Base-by-base conservation (phyloP, 2,329 filamentous ascomycete species). In the Fusarium pseudonygamai region DNA sequence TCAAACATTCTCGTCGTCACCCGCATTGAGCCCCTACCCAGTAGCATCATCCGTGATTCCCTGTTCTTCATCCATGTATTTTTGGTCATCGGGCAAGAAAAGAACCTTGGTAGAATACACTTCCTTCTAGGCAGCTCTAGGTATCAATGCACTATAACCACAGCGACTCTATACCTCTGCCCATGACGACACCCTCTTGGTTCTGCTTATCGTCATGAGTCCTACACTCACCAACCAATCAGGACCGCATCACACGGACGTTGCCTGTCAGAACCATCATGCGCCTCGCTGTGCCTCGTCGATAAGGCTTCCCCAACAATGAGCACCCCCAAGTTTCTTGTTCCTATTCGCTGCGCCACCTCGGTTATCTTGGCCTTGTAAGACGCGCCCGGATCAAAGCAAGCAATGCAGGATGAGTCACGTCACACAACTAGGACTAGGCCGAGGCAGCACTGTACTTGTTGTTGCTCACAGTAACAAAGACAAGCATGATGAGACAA, bases 121-220 rank as follows among this genome's bases (percentile, higher is more conserved):
- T n/a, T 37, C 30, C 46, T 52, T 64, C 69, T 50, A 72, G 69
- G 70, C 64, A 69, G 32, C 56, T 55, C 39, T 6, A 69, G 43
- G 71, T 74, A 73, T 30, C 46, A 43, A 11, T 36, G 10, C 20
- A 43, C 36, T 37, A 13, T 45, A 42, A 45, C 47, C 32, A n/a
- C 22, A 16, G 7, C 20, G 10, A 9, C 24, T 9, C 4, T 4
- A 14, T 60, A 67, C 63, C 5, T 37, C 9, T 28, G 30, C n/a
- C 9, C 28, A 75, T 74, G 72, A 74, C 69, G 72, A 74, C 72
- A 75, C 72, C 72, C 72, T 75, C 72, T 57, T 34, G 2, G n/a
- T n/a, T 40, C 13, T 68, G 46, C 59, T 67, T 72, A 72, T 72
- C 69, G 67, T 67, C 64, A 72, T 69, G 64, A 67, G 47, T 64